phyloP scores from a whole-genome alignment of 192 early-diverging fungal genomes.

The Phycomyces blakesleeanus region DNA sequence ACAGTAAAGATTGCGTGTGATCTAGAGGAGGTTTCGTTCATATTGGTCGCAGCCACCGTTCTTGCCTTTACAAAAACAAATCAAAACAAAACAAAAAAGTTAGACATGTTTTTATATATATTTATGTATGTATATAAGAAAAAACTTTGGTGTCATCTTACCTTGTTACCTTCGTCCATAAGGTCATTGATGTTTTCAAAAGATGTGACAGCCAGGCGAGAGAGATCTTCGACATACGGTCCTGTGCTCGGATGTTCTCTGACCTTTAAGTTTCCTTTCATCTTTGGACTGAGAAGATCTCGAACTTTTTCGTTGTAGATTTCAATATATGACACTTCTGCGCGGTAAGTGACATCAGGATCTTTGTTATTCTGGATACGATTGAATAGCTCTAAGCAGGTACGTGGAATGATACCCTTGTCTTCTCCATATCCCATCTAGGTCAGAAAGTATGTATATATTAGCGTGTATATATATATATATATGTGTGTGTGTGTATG shows the following conservation, averaged over 20 bases:
- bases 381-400: constrained; percentile 74
- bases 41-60: constrained; percentile 88
- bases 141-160: too few relatives aligned
- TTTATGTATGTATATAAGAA: too few relatives aligned
- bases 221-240: constrained; percentile 92
- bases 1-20: constrained; percentile 85
- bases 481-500: too few relatives aligned
- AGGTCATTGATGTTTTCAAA: constrained; percentile 63
- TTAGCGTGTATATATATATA: background rate
- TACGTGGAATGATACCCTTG: constrained; percentile 82
- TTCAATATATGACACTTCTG: constrained; percentile 87
- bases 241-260: constrained; percentile 75
- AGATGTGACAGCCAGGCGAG: constrained; percentile 73
- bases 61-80: constrained; percentile 47
- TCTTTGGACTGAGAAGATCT: constrained; percentile 75
- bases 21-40: constrained; percentile 90
- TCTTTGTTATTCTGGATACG: constrained; percentile 49
- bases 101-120: too few relatives aligned
- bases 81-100: background rate
- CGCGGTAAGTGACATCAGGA: constrained; percentile 49
- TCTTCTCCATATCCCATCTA: constrained; percentile 71
- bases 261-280: constrained; percentile 69
- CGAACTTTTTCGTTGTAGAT: constrained; percentile 85
- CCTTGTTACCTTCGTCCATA: constrained; percentile 80
- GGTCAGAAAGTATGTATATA: background rate